Evolutionary conservation across 2,329 filamentous ascomycete genomes (phyloP), one percentile per base, ranked within the genome.

Genomic region (Xylaria sp.): DNA sequence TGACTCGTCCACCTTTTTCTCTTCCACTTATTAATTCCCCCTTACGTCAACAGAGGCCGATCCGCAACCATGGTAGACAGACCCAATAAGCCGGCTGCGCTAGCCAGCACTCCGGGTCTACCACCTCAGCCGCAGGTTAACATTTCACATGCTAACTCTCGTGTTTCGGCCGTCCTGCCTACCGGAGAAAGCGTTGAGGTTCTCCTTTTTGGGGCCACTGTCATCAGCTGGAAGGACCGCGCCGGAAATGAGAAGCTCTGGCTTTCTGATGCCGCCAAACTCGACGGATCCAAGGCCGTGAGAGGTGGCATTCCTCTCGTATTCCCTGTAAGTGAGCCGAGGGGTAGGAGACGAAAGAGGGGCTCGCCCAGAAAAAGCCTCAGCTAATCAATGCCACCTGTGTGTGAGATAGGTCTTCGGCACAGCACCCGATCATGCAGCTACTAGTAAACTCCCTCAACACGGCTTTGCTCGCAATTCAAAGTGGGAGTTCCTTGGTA

Each of bases 401-500:
- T n/a, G 1, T 50, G 40, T 48, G 42, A 42, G 1, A 5, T 60
- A 94, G 93, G 90, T 94, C 79, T 99, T 99, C 79, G 96, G 96
- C 35, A 92, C 91, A 48, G 89, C 92, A 13, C 90, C 92, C 61
- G 86, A 90, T 73, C 90, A 94, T 80, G 89, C 91, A 73, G 86
- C 92, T n/a, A 96, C 93, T 32, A 88, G 89, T 60, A 84, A 88
- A 72, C 91, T 99, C 29, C 91, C 94, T 3, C 94, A 98, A 82
- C 96, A 98, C 83, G 96, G 96, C 74, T 97, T 99, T 81, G 96
- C 95, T 47, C 93, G 96, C 75, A 94, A 88, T 77, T 92, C 91
- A 54, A 88, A 88, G 71, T 99, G 96, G 96, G 94, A 98, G 81
- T 97, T 96, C 79, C 86, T 99, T 60, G 94, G 94, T 78, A 97